Evolutionary conservation across 139 green algal genomes (phyloP).

Genomic region (Chlorella sp.): DNA sequence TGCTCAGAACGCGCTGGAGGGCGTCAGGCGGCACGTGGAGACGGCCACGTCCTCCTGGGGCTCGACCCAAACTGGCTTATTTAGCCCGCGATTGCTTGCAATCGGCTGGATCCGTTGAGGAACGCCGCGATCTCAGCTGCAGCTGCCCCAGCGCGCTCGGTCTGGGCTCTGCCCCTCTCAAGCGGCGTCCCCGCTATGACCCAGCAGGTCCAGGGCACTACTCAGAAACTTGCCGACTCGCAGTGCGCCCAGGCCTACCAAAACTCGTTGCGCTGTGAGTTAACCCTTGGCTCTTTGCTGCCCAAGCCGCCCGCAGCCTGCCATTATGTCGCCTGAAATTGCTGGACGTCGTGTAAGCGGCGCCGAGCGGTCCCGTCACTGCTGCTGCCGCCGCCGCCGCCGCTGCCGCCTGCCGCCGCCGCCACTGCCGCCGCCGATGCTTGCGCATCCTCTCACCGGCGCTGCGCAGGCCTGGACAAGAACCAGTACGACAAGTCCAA

Average conservation of each 20-base stretch:
- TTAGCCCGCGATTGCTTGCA: too few relatives aligned
- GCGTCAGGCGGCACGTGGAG: too few relatives aligned
- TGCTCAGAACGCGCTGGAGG: too few relatives aligned
- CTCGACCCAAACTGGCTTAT: too few relatives aligned
- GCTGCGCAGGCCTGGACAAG: slow-evolving; percentile 40
- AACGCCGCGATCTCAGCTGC: background rate
- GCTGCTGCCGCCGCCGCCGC: background rate
- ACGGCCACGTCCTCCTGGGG: too few relatives aligned
- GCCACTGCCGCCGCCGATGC: too few relatives aligned
- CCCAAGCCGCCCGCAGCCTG: background rate
- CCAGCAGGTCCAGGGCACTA: background rate
- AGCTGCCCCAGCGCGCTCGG: background rate
- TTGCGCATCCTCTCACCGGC: background rate
- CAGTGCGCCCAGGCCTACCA: background rate
- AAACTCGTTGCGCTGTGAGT: background rate
- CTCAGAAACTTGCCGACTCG: background rate
- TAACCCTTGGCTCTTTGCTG: background rate
- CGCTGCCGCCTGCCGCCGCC: background rate
- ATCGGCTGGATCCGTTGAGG: too few relatives aligned
- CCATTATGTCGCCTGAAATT: too few relatives aligned
- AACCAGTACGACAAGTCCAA: slow-evolving; percentile 39
- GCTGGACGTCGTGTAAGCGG: too few relatives aligned
- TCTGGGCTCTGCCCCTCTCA: too few relatives aligned
- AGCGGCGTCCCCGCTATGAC: background rate
- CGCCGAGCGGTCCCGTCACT: background rate